These are phyloP conservation scores for Rhododendron simsii DNA, from an alignment of 148 eudicot species.

Conservation along the genomic window DNA sequence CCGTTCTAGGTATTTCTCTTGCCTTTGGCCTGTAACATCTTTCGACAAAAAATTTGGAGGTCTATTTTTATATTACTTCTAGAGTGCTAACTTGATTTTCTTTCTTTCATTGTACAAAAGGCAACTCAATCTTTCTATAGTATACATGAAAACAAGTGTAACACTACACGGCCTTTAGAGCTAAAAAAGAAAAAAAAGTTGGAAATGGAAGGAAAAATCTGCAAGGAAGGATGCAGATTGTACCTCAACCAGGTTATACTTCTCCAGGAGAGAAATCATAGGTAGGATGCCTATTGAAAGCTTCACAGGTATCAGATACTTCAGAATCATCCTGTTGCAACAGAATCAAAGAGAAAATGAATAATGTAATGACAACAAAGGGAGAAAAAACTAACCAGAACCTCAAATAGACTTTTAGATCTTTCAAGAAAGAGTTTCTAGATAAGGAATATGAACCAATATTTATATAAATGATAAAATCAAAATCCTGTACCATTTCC, in stretches of 20 bases:
- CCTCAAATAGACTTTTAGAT: background rate
- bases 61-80: background rate
- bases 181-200: background rate
- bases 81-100: background rate
- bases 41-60: background rate
- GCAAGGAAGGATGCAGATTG: background rate
- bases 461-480: background rate
- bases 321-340: conserved; percentile 81
- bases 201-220: background rate
- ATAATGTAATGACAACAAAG: background rate
- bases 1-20: background rate
- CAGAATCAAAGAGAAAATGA: conserved; percentile 9
- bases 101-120: background rate
- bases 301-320: conserved; percentile 96
- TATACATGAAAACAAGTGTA: background rate
- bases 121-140: background rate
- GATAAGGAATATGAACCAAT: background rate
- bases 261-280: conserved; percentile 51
- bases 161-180: background rate
- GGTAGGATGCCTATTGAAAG: conserved; percentile 92
- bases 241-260: conserved; percentile 83
- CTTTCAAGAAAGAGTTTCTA: background rate
- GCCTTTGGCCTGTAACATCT: background rate
- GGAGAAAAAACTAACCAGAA: background rate
- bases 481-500: background rate